Base-by-base conservation (phyloP, 768 basidiomycete species). In the Lepiota subincarnata region DNA sequence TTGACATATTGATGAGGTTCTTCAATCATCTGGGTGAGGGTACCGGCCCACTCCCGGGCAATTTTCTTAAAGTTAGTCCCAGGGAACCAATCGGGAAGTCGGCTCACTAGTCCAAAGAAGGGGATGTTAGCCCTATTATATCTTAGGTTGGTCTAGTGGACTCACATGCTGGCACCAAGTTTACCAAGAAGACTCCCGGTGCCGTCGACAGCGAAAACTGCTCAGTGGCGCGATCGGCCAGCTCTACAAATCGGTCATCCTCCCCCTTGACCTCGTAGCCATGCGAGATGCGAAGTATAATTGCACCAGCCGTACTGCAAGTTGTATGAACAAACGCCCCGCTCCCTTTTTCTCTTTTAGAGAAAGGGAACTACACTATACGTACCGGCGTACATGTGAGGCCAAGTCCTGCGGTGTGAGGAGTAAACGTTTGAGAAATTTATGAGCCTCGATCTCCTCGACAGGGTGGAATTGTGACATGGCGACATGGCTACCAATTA, bases 1-100 rank as follows among this genome's bases (percentile, higher is more conserved):
- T 79, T 76, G 7, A 76, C 76, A 47, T 67, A 72, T 26, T 64
- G 57, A 53, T 76, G 71, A 1, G 81, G 81, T 5, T 65, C 61
- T 22, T 81, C 73, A 6, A 73, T 73, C 76, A 80, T 74, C 19
- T 68, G 66, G n/a, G 67, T 55, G 7, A 78, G 64, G 2, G 72
- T 73, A 19, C 58, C 59, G 6, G 70, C 69, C 76, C 79, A 81
- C 52, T 68, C 65, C 38, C 63, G 70, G 0, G 80, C 82, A 19
- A 66, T 74, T 42, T 60, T 56, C 60, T 82, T 74, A 70, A 83
- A 83, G 0, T 67, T 67, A 8, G 78, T 77, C 4, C 82, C 82
- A 3, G 82, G 82, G 56, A 83, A 73, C 82, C 82, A 83, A n/a
- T 69, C 65, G 14, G 80, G 79, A 38, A 80, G 47, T 49, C 77